These are phyloP conservation scores for Pleodorina starrii DNA, from an alignment of 139 green algal genomes.

Conservation along the genomic window DNA sequence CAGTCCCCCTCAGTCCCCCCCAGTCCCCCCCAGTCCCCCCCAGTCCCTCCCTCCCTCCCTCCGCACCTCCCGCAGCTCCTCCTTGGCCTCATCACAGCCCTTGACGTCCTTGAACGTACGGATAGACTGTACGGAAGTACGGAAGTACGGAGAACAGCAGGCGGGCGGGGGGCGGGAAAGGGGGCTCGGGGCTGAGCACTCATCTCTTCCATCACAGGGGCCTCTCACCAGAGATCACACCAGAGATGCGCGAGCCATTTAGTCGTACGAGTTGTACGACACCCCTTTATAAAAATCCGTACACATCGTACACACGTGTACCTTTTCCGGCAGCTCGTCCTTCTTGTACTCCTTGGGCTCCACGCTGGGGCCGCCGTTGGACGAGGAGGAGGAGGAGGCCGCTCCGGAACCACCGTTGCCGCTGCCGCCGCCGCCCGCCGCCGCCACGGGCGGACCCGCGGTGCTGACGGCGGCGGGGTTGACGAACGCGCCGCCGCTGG, in stretches of 20 bases:
- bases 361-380: constrained; percentile 20
- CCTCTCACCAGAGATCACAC: too few relatives aligned
- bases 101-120: constrained; percentile 76
- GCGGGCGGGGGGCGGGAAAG: too few relatives aligned
- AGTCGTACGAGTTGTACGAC: too few relatives aligned
- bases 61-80: constrained; percentile 85
- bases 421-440: not conserved
- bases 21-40: too few relatives aligned
- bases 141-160: not conserved
- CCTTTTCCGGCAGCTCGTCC: constrained; percentile 75
- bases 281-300: too few relatives aligned
- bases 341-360: constrained; percentile 82
- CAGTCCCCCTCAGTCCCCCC: too few relatives aligned
- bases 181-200: too few relatives aligned
- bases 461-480: not conserved
- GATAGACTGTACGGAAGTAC: constrained; percentile 10
- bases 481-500: constrained; percentile 21
- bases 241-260: too few relatives aligned
- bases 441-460: not conserved
- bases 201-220: too few relatives aligned
- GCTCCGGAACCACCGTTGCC: not conserved
- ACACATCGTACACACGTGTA: too few relatives aligned
- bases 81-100: constrained; percentile 89
- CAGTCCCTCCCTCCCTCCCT: not conserved
- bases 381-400: not conserved